Evolutionary conservation across 1,139 yeast species (phyloP).

Genomic region (Candida neerlandica): DNA sequence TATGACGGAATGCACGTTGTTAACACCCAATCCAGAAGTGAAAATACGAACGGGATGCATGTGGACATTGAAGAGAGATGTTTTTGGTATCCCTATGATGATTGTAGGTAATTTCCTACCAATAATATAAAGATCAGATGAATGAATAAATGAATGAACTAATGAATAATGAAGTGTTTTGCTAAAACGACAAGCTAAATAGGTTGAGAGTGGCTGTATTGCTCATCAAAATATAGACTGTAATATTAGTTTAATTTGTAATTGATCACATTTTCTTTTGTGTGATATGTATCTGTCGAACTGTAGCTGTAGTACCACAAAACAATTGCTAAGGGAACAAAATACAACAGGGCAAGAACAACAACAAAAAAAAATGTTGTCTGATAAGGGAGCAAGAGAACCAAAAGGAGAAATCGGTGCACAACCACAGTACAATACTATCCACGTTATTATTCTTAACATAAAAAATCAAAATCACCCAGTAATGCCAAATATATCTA

Average conservation of each 20-base stretch:
- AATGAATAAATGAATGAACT: too few relatives aligned
- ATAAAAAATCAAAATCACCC: not conserved
- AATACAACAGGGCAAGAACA: not conserved
- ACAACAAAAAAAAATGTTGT: not conserved
- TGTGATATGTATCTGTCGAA: not conserved
- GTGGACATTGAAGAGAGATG: conserved; percentile 80
- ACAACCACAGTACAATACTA: not conserved
- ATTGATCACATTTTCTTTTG: not conserved
- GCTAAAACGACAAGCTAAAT: not conserved
- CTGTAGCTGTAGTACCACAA: not conserved
- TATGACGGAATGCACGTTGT: conserved; percentile 78
- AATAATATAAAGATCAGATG: conserved; percentile 28
- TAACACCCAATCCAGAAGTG: conserved; percentile 54
- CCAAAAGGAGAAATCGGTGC: not conserved
- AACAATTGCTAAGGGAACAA: not conserved
- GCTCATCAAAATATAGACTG: not conserved
- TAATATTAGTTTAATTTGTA: not conserved
- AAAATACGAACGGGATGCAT: conserved; percentile 75
- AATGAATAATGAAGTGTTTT: too few relatives aligned
- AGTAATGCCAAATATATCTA: not conserved
- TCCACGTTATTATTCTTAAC: not conserved
- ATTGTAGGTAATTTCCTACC: conserved; percentile 92
- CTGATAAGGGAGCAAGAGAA: not conserved
- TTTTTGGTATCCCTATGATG: conserved; percentile 81
- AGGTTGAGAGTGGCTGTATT: not conserved